phyloP scores from a whole-genome alignment of 176 grass and related monocot species.

The Urochloa ruziziensis region DNA sequence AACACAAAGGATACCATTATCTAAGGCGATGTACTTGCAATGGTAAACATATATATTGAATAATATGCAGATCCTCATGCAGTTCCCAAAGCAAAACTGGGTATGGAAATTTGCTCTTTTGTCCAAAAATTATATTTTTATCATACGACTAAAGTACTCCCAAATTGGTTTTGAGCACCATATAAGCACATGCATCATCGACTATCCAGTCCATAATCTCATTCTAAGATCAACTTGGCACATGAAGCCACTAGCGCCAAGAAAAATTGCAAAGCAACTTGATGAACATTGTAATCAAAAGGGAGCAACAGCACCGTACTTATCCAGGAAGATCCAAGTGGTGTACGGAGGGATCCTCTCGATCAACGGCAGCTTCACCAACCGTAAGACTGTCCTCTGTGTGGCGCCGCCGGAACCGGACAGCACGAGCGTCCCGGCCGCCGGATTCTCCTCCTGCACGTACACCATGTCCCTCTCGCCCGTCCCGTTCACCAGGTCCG shows the following conservation, averaged over 20 bases:
- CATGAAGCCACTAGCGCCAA: not conserved
- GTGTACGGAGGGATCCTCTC: constrained; percentile 93
- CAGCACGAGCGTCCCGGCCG: constrained; percentile 46
- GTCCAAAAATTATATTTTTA: not conserved
- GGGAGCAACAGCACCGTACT: constrained; percentile 53
- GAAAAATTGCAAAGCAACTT: constrained; percentile 9
- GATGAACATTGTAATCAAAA: constrained; percentile 23
- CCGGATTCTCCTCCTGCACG: constrained; percentile 64
- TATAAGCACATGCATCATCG: not conserved
- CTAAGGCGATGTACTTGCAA: not conserved
- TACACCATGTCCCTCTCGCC: constrained; percentile 72
- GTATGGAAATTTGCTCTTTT: not conserved
- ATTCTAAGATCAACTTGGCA: not conserved
- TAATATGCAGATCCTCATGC: not conserved
- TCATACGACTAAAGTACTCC: not conserved
- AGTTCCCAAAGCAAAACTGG: not conserved
- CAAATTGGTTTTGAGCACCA: not conserved
- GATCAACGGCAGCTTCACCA: constrained; percentile 70
- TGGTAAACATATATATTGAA: not conserved
- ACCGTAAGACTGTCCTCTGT: constrained; percentile 44
- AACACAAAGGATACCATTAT: not conserved
- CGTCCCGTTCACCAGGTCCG: constrained; percentile 45
- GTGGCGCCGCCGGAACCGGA: constrained; percentile 23
- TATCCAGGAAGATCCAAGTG: constrained; percentile 96
- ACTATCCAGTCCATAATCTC: not conserved